A percentile compares a stretch with the other conserved stretches of the same genome.
Conservation (phyloP, 208 protist genomes). For the Leishmania martiniquensis region DNA sequence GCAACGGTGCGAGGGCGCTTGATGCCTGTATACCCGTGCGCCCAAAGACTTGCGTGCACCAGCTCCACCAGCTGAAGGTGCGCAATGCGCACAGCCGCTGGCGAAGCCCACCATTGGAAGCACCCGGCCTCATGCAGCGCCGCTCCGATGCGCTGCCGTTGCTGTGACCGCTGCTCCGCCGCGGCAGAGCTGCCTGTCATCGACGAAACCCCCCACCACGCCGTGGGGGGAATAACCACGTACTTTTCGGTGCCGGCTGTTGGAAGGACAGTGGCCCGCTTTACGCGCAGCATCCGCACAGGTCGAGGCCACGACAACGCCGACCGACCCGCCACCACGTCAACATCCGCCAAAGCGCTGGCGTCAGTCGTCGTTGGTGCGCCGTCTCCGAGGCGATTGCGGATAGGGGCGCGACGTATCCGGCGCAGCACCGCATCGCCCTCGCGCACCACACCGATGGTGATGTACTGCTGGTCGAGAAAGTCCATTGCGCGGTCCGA, state of each 20-base stretch:
- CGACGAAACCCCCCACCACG: constrained; percentile 11
- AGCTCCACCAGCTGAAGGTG: constrained; percentile 27
- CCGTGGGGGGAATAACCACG: not conserved
- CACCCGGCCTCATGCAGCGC: constrained; percentile 42
- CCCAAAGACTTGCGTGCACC: not conserved
- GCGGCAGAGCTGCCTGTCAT: not conserved
- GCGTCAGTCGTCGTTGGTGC: not conserved
- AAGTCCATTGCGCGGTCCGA: constrained; percentile 54
- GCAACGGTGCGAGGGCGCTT: constrained; percentile 6
- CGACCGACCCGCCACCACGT: constrained; percentile 18
- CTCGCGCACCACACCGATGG: constrained; percentile 67
- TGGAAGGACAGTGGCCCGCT: constrained; percentile 61
- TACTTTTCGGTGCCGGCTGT: constrained; percentile 58
- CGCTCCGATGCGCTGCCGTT: constrained; percentile 4
- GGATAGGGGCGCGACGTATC: constrained; percentile 40
- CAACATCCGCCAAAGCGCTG: not conserved
- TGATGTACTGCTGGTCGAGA: constrained; percentile 57
- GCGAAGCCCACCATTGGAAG: constrained; percentile 62
- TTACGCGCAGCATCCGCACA: constrained; percentile 58
- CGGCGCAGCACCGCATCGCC: constrained; percentile 49
- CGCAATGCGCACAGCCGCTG: constrained; percentile 29
- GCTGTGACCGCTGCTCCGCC: constrained; percentile 8
- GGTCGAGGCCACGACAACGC: constrained; percentile 43
- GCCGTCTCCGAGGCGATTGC: not conserved
- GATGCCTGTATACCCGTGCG: constrained; percentile 1